phyloP scores from a whole-genome alignment of 192 early-diverging fungal species.

The Coemansia sp. region DNA sequence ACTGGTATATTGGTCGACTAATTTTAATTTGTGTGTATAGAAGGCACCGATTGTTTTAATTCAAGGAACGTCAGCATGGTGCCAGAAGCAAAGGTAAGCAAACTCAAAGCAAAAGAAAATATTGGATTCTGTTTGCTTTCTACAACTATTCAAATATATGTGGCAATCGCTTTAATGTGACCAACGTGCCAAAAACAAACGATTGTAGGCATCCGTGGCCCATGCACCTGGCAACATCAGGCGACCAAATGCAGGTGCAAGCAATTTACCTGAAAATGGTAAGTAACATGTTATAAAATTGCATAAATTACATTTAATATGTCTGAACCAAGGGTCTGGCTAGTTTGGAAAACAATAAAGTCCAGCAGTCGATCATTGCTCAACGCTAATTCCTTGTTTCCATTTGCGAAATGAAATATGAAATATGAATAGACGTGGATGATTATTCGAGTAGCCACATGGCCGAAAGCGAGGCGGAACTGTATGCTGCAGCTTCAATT shows the following conservation, averaged over 20 bases:
- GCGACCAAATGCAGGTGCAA: conserved; percentile 6
- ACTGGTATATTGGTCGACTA: neutral
- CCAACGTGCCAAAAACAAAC: conserved; percentile 3
- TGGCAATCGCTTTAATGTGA: neutral
- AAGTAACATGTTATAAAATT: conserved; percentile 5
- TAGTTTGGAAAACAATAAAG: neutral
- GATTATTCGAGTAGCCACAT: conserved; percentile 1
- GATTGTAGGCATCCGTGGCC: conserved; percentile 6
- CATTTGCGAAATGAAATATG: neutral
- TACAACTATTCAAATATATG: neutral
- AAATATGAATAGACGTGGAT: conserved; percentile 3
- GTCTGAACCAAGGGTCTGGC: neutral
- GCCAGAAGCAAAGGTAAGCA: neutral
- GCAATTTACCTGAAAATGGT: conserved; percentile 11
- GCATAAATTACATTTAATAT: neutral
- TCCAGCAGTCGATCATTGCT: too few species aligned
- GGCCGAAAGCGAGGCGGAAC: conserved; percentile 10
- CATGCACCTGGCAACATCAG: conserved; percentile 7
- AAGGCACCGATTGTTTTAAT: neutral
- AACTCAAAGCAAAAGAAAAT: neutral
- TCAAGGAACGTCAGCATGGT: neutral
- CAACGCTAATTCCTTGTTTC: neutral
- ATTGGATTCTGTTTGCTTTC: neutral
- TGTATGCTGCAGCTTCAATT: neutral
- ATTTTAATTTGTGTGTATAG: neutral